Evolutionary conservation across 2,329 filamentous ascomycete genomes (phyloP).

Genomic region (Mariannaea elegans): DNA sequence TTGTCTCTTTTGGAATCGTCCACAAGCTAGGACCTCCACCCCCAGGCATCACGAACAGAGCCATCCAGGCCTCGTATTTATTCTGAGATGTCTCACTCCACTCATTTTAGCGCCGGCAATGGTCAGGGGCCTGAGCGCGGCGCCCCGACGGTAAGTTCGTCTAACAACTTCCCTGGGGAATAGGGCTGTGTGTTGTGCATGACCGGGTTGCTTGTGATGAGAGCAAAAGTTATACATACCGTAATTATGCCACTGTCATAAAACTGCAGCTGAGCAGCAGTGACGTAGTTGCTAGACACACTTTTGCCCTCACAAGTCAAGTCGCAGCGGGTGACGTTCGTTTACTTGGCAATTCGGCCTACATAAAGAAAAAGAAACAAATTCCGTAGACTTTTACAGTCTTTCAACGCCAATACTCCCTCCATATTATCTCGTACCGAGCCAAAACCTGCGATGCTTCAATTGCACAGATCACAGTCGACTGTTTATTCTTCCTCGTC

Average conservation of each 20-base stretch:
- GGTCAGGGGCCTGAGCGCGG: too few species aligned
- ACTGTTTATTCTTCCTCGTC: slow-evolving; percentile 55
- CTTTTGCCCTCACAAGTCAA: background rate
- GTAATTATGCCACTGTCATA: too few species aligned
- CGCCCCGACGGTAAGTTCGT: too few species aligned
- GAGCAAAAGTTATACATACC: too few species aligned
- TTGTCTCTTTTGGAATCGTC: slow-evolving; percentile 14
- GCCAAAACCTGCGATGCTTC: slow-evolving; percentile 1
- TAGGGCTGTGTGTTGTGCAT: too few species aligned
- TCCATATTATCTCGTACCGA: slow-evolving; percentile 5
- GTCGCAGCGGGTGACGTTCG: background rate
- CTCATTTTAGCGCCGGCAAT: too few species aligned
- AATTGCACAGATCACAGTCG: background rate
- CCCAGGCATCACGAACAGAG: background rate
- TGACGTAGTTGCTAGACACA: too few species aligned
- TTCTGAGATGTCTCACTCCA: too few species aligned
- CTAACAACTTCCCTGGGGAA: background rate
- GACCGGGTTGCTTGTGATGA: too few species aligned
- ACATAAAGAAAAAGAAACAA: slow-evolving; percentile 8
- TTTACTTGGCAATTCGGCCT: slow-evolving; percentile 6
- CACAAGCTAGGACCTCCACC: background rate
- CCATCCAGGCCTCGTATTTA: too few species aligned
- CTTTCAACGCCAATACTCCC: slow-evolving; percentile 36
- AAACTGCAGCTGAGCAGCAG: too few species aligned
- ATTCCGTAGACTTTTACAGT: background rate